Base-by-base conservation (phyloP, 495 filamentous ascomycete species). In the Tuber brumale region DNA sequence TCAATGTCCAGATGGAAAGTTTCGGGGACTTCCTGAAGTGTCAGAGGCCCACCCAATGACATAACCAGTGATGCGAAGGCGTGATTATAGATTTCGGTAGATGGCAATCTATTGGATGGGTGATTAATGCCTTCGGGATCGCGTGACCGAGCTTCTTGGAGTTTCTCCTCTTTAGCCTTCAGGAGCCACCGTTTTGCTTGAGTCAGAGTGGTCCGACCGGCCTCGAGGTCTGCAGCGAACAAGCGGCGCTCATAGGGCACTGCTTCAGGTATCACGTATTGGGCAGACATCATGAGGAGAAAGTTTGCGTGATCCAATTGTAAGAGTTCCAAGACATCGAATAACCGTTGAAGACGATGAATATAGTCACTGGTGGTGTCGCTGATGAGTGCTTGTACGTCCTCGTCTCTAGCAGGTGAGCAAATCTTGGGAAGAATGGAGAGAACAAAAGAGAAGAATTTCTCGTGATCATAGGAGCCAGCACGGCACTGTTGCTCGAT, bases 281-380 rank as follows among this genome's bases (percentile, higher is more conserved):
- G 93, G 0, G 93, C 93, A 0, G 91, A 90, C 45, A 92, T 86
- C 81, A 91, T 91, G 18, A 99, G 88, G 84, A 97, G 89, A 81
- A 95, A 98, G 83, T 99, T 99, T 12, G 94, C 92, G 81, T 97
- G 94, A 82, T 99, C 95, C 73, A 97, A 89, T n/a, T 93, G 91
- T 79, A 99, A 89, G 72, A 94, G 87, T 81, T 99, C 93, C 72
- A 97, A 93, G 51, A 96, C 91, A 73, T 91, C 89, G 81, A 97
- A 91, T 42, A 98, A 86, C 44, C 92, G 90, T 74, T 94, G 91
- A 7, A 97, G 86, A 70, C 94, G 92, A 78, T 93, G 90, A 31
- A 97, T 94, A 70, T 94, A 90, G 83, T 94, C 92, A 1, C 91
- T 92, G 37, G 86, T 92, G 37, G 86, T 91, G 80, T 93, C 90